phyloP scores from a whole-genome alignment of 176 grass and related monocot genomes.

The Metroxylon sagu region DNA sequence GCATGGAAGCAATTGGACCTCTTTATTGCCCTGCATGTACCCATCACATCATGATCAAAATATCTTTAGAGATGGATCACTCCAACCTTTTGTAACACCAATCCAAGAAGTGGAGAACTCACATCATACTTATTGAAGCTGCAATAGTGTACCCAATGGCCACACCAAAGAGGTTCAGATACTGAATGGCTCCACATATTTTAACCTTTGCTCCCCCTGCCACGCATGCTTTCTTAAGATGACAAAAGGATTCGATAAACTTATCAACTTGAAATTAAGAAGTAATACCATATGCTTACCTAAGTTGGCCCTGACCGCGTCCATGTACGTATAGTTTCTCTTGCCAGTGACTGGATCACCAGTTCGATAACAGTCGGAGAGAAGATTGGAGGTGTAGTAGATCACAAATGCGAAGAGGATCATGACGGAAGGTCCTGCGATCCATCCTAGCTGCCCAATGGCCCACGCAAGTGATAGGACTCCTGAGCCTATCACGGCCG shows the following conservation, averaged over 20 bases:
- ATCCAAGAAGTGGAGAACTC: neutral
- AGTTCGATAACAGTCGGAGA: slow-evolving; percentile 40
- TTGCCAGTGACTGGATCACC: slow-evolving; percentile 33
- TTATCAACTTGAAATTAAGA: no score
- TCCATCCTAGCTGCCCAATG: slow-evolving; percentile 45
- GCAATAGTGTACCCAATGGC: slow-evolving; percentile 55
- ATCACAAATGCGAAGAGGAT: slow-evolving; percentile 43
- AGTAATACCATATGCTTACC: slow-evolving; percentile 4
- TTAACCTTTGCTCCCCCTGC: slow-evolving; percentile 44
- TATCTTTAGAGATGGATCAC: no score
- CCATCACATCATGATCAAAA: no score
- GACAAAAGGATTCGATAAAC: no score
- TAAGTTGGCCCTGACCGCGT: slow-evolving; percentile 46
- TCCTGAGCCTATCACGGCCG: slow-evolving; percentile 48
- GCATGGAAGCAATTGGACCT: slow-evolving; percentile 39
- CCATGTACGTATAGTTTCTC: slow-evolving; percentile 62
- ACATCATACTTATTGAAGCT: slow-evolving; percentile 61
- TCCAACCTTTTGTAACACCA: no score
- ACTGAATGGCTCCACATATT: slow-evolving; percentile 47
- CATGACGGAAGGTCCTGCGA: slow-evolving; percentile 38
- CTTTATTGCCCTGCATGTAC: slow-evolving; percentile 37
- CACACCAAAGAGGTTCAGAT: slow-evolving; percentile 49
- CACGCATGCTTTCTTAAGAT: no score
- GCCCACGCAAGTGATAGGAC: slow-evolving; percentile 48
- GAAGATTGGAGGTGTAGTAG: slow-evolving; percentile 38